Conservation (phyloP, 768 basidiomycete species). For the Strobilomyces dryophilus region DNA sequence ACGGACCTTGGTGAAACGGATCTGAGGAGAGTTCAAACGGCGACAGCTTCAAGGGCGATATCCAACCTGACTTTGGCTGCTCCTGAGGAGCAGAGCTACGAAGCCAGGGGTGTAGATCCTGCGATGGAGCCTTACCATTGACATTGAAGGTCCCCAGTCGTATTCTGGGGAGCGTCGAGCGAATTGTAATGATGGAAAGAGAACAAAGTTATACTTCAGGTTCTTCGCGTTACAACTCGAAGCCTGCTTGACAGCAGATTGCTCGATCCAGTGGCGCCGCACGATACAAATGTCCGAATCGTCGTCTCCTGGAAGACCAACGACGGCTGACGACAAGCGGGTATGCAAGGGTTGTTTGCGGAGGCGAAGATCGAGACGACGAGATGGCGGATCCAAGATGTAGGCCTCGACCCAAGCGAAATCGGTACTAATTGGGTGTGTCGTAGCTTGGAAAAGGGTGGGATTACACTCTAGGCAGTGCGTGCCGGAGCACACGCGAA, state of each 20-base stretch:
- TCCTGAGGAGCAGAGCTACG: constrained; percentile 23
- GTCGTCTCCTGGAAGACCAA: constrained; percentile 64
- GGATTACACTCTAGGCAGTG: background rate
- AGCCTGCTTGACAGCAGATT: constrained; percentile 35
- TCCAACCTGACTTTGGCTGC: constrained; percentile 13
- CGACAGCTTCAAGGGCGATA: constrained; percentile 36
- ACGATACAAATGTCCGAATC: constrained; percentile 51
- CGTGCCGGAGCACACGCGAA: constrained; percentile 22
- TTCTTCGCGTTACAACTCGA: constrained; percentile 17
- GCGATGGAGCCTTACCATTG: constrained; percentile 70
- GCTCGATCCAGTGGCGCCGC: constrained; percentile 61
- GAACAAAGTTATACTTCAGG: constrained; percentile 18
- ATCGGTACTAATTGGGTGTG: constrained; percentile 3
- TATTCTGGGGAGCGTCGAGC: constrained; percentile 37
- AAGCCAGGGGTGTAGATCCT: constrained; percentile 69
- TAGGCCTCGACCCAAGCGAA: constrained; percentile 21
- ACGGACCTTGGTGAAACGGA: constrained; percentile 22
- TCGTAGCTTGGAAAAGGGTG: constrained; percentile 8
- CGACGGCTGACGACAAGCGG: constrained; percentile 55
- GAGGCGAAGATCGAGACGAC: constrained; percentile 47
- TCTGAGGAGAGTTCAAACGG: constrained; percentile 29
- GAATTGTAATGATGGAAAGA: background rate
- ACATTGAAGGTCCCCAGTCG: constrained; percentile 84
- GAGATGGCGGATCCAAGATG: constrained; percentile 2
- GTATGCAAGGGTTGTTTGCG: constrained; percentile 43